Evolutionary conservation across 352 stramenopile species (phyloP).

Genomic region (Pythium grandisporangium): DNA sequence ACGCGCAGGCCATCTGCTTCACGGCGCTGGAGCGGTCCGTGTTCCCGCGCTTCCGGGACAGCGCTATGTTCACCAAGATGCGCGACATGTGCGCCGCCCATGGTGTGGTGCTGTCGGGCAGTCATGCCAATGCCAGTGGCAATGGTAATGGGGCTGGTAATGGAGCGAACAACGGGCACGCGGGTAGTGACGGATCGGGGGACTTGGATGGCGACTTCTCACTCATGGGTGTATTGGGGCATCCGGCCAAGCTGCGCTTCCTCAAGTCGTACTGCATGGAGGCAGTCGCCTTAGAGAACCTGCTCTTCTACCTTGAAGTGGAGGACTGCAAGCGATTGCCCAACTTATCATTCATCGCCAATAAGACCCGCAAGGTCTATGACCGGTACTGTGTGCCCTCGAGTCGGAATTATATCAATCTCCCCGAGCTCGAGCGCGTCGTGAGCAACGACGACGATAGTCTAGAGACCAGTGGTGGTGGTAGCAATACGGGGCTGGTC

Average conservation of each 20-base stretch:
- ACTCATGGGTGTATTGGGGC: constrained; percentile 43
- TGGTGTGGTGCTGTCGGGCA: no score
- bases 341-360: constrained; percentile 74
- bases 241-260: constrained; percentile 72
- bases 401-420: constrained; percentile 37
- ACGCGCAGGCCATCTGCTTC: constrained; percentile 56
- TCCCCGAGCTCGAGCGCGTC: no score
- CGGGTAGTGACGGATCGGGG: constrained; percentile 7
- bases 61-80: constrained; percentile 72
- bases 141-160: no score
- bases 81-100: constrained; percentile 46
- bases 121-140: no score
- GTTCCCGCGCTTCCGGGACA: constrained; percentile 70
- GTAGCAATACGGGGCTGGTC: no score
- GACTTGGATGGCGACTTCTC: constrained; percentile 38
- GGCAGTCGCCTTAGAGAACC: constrained; percentile 65
- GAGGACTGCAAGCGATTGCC: constrained; percentile 79
- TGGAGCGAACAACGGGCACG: constrained; percentile 5
- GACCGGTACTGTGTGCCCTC: constrained; percentile 53
- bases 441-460: no score
- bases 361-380: constrained; percentile 70
- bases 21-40: constrained; percentile 63
- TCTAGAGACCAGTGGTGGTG: no score
- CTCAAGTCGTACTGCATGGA: constrained; percentile 86
- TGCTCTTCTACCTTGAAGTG: constrained; percentile 80